Base-by-base conservation (phyloP, 2,329 filamentous ascomycete genomes). In the Aspergillus hiratsukae region DNA sequence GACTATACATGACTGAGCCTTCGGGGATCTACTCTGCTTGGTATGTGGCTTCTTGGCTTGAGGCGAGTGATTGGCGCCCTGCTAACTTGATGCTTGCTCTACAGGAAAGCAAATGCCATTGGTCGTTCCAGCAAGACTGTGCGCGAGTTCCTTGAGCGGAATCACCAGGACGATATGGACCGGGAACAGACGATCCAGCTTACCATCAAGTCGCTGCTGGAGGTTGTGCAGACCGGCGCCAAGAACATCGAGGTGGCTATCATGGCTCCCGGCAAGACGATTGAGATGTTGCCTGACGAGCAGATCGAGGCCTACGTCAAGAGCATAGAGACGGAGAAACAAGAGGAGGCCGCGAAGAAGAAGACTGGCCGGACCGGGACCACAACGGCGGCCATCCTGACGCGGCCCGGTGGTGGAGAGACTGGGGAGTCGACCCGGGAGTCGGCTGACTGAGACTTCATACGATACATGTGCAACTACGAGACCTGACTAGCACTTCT, bases 171-270 rank as follows among this genome's bases (percentile, higher is more conserved):
- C 69, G 90, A 90, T 61, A 96, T 99, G 92, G 90, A 97, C 74
- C 87, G 92, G 62, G 91, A 97, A 78, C 88, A 91, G 68, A 97
- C 95, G 45, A 95, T 99, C 75, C 91, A 95, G 73, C 82, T 99
- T 67, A 94, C 94, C 7, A 95, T 99, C 81, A 99, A 99, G 82
- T 99, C 94, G 41, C 84, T 99, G 63, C 81, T 99, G 59, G 94
- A 99, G 77, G 94, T 99, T 53, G 94, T 99, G 60, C 94, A 99
- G 79, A 99, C 94, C 2, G 94, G 94, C 61, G 94, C 94, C 53
- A 99, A 99, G 86, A 99, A 99, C 78, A 99, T 99, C 70, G 94
- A 99, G 80, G 97, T 99, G 70, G 94, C 95, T 57, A 87, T 99
- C 72, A 97, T 97, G 91, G 90, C 91, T 7, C 92, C 94, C 6